These are phyloP conservation scores for Naganishia albida DNA, from an alignment of 1,284 basidiomycete genomes.

Conservation along the genomic window DNA sequence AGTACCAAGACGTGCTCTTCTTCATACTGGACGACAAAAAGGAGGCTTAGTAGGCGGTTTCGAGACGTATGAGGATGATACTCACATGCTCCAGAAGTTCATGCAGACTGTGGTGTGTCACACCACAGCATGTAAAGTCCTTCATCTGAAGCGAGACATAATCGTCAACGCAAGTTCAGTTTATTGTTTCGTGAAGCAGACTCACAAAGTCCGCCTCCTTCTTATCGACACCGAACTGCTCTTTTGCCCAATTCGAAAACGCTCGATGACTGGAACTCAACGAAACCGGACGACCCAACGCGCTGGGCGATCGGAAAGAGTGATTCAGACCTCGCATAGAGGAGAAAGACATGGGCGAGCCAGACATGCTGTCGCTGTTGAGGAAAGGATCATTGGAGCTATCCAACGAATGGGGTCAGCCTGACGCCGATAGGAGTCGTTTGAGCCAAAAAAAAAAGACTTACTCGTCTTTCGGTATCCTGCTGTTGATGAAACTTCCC, in stretches of 20 bases:
- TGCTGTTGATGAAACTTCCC: conserved; percentile 23
- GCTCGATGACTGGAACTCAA: conserved; percentile 21
- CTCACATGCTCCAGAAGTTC: conserved; percentile 35
- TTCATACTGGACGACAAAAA: conserved; percentile 29
- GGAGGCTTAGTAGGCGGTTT: not conserved
- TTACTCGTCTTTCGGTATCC: conserved; percentile 21
- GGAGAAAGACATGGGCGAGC: conserved; percentile 29
- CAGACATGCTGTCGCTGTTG: conserved; percentile 21
- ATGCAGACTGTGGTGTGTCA: conserved; percentile 32
- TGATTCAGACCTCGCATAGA: conserved; percentile 29
- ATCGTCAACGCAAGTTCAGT: no score
- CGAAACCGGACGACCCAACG: conserved; percentile 18
- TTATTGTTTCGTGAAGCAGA: not conserved
- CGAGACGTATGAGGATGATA: not conserved
- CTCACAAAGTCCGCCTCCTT: conserved; percentile 36
- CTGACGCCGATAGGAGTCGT: not conserved
- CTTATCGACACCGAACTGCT: conserved; percentile 21
- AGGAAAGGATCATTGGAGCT: conserved; percentile 28
- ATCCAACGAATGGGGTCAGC: not conserved
- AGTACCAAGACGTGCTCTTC: conserved; percentile 34
- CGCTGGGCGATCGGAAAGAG: conserved; percentile 28
- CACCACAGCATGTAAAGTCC: conserved; percentile 34
- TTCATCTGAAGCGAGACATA: conserved; percentile 27
- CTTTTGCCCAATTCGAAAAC: conserved; percentile 27
- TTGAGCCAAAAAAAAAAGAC: not conserved